Evolutionary conservation across 73 alveolate species (phyloP), one percentile per base, ranked within the genome.

Genomic region (Paramecium biaurelia): DNA sequence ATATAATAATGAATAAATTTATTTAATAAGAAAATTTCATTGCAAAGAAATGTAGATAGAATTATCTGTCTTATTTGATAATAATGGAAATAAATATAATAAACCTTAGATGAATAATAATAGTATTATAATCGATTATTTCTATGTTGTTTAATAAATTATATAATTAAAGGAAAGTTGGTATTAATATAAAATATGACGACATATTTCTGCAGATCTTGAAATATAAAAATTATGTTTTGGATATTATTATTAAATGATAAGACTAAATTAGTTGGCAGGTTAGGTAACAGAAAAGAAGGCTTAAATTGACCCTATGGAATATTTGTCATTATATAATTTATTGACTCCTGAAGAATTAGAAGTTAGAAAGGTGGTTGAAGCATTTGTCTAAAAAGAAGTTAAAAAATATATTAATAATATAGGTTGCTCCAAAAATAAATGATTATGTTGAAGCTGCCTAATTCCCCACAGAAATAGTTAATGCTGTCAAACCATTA

Each of bases 401-500:
- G 90, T 79, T 42, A 11, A 0, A 32, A 1, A 20, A 1, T 45
- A 43, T 63, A 3, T 2, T 18, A 47, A 11, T 26, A 43, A 14
- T 20, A 0, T 58, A 89, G 84, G 70, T 86, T 35, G 24, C 41
- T 43, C 85, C 79, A 45, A 89, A 76, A 24, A 89, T 89, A 34
- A 89, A 70, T 45, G 90, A 68, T 7, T 70, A 70, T 70, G 94
- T 89, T 23, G 94, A 89, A 37, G 53, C 85, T 58, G 94, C 94
- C 7, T 28, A 42, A 43, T 89, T 89, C 53, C 94, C 94, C 14
- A 63, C 79, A 43, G 92, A 68, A 68, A 79, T 79, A 42, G 74
- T 79, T 5, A 26, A 41, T 30, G 90, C 70, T 42, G 70, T 26
- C 15, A 79, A 79, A 47, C 45, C 45, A 79, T 41, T 26, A 23